Evolutionary conservation across 139 green algal species (phyloP), one percentile per base, ranked within the genome.

Genomic region (Mesostigma viride): DNA sequence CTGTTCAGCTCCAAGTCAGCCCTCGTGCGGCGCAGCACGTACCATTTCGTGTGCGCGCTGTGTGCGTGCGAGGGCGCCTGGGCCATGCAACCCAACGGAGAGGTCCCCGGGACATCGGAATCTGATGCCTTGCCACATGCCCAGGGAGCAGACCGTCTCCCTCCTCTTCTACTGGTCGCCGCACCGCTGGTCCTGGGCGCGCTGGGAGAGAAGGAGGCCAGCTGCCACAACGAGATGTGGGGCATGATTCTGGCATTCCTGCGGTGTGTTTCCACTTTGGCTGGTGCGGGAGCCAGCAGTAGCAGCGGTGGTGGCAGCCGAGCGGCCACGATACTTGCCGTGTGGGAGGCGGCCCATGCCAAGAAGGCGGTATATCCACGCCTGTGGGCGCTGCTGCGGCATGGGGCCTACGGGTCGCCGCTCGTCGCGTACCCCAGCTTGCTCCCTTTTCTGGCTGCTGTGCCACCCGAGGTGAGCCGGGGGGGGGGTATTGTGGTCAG

Each of bases 161-260:
- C n/a, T n/a, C n/a, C n/a, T n/a, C n/a, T n/a, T n/a, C 30, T 51
- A 14, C 3, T 31, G 59, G n/a, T 24, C 27, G 35, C 58, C 27
- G 62, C 35, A 2, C 40, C 40, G 5, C 17, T 58, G 35, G 40
- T 78, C 34, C 62, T 85, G 35, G 81, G 74, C 3, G 65, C 63
- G 3, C 53, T 85, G 35, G 32, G 62, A 8, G 88, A 95, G 24
- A 81, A 81, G 64, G 82, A 90, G 2, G 20, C 81, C 0, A 35
- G n/a, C 8, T 84, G 80, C 67, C 88, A 92, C 62, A 51, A 64
- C 1, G 73, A 67, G 0, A 84, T 90, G 82, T 94, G 87, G 88
- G 84, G 83, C 26, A 71, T 84, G 66, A 31, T 92, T 32, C 76
- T 94, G 26, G 74, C 71, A 3, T 87, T 83, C 64, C 44, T 77